Conservation (phyloP, 305 asterid genomes). For the Caryopteris hybrid region DNA sequence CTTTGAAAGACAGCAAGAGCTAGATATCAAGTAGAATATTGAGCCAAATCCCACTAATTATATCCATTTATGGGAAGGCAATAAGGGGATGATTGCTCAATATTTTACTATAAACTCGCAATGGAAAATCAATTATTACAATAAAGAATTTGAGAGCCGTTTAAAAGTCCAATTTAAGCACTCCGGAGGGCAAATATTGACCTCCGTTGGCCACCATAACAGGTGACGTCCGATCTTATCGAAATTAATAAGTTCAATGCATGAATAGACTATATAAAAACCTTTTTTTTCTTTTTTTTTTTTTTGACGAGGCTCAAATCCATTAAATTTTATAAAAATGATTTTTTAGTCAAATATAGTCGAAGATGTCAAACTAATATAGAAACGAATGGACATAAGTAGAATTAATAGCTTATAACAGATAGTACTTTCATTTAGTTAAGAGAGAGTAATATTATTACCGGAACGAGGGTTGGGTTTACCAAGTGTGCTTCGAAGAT, state of each 20-base stretch:
- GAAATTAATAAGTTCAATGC: not conserved
- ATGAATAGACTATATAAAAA: not conserved
- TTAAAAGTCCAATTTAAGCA: not conserved
- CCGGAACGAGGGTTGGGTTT: too few species aligned
- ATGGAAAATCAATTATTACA: not conserved
- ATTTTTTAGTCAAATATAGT: too few species aligned
- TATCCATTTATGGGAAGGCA: not conserved
- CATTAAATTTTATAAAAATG: too few species aligned
- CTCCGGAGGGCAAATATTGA: not conserved
- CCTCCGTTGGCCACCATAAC: not conserved
- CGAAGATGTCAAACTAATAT: too few species aligned
- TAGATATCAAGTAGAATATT: not conserved
- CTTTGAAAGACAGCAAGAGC: not conserved
- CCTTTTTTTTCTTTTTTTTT: too few species aligned
- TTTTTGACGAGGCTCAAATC: too few species aligned
- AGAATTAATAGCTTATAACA: too few species aligned
- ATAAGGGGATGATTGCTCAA: not conserved
- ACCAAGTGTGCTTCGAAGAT: too few species aligned
- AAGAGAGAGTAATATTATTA: too few species aligned
- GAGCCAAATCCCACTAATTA: slow-evolving; percentile 2
- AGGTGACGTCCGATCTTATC: not conserved
- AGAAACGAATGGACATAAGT: too few species aligned
- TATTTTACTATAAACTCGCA: not conserved
- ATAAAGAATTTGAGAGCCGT: not conserved
- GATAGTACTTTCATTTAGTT: too few species aligned